A percentile compares a stretch with the other conserved stretches of the same genome.
These are phyloP conservation scores for Sporormia fimetaria DNA, from an alignment of 495 filamentous ascomycete species.

Conservation along the genomic window DNA sequence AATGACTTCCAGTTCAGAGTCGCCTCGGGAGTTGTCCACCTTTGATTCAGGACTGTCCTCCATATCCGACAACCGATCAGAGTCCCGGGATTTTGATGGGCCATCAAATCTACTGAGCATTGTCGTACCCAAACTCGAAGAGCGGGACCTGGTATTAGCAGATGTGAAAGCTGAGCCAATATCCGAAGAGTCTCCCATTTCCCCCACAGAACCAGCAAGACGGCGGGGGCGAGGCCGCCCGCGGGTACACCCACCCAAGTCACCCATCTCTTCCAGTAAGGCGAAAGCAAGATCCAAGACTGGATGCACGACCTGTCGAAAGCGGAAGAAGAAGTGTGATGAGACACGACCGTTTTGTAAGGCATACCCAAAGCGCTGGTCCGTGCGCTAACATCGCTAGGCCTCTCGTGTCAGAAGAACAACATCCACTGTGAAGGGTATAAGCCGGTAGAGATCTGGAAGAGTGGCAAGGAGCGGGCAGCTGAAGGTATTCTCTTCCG, in stretches of 20 bases:
- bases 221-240: constrained; percentile 61
- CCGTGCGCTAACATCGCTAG: constrained; percentile 32
- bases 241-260: constrained; percentile 64
- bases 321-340: constrained; percentile 94
- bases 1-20: constrained; percentile 29
- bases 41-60: constrained; percentile 12
- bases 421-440: constrained; percentile 88
- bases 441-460: constrained; percentile 79
- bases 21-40: constrained; percentile 26
- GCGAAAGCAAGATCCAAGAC: constrained; percentile 89
- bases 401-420: constrained; percentile 88
- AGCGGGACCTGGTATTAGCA: constrained; percentile 27
- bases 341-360: constrained; percentile 81
- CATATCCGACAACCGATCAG: constrained; percentile 2
- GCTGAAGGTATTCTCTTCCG: constrained; percentile 51
- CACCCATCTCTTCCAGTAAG: constrained; percentile 49
- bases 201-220: constrained; percentile 21
- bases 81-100: constrained; percentile 8
- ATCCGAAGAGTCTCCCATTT: constrained; percentile 17
- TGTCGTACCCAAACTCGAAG: constrained; percentile 31
- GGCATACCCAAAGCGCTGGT: constrained; percentile 26
- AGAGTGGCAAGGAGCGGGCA: constrained; percentile 63
- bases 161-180: constrained; percentile 19
- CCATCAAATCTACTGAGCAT: constrained; percentile 20
- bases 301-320: constrained; percentile 83